phyloP scores from a whole-genome alignment of 2,329 filamentous ascomycete species.

The Thermothelomyces thermophilus region DNA sequence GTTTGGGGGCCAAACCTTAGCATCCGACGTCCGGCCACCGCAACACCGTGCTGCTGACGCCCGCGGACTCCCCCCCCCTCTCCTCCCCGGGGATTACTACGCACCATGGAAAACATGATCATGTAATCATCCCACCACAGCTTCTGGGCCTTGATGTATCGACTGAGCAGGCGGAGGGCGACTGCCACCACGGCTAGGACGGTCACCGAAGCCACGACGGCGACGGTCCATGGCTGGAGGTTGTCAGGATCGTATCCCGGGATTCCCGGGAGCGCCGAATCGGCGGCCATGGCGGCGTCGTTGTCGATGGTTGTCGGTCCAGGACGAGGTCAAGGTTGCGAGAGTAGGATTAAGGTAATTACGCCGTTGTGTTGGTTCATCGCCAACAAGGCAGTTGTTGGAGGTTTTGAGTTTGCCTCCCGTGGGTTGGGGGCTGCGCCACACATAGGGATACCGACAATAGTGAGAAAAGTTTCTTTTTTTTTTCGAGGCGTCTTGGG shows the following conservation, averaged over 20 bases:
- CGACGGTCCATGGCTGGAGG: slow-evolving; percentile 38
- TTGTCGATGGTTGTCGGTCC: neutral
- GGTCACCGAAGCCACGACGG: slow-evolving; percentile 37
- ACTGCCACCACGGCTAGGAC: slow-evolving; percentile 35
- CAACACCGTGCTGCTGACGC: no score
- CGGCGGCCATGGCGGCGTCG: slow-evolving; percentile 4
- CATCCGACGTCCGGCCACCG: no score
- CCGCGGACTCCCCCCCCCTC: no score
- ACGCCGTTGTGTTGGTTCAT: no score
- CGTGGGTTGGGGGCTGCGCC: no score
- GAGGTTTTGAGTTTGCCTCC: no score
- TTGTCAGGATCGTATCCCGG: slow-evolving; percentile 31
- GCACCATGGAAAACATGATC: slow-evolving; percentile 43
- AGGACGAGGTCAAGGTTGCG: neutral
- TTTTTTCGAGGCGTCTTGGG: neutral
- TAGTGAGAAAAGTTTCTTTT: neutral
- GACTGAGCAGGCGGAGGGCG: slow-evolving; percentile 35
- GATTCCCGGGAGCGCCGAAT: slow-evolving; percentile 22
- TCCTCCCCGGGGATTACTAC: slow-evolving; percentile 1
- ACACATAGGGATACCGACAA: neutral
- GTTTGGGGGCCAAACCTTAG: no score
- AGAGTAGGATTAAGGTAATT: no score
- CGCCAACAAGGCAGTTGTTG: no score
- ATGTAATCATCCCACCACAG: slow-evolving; percentile 48
- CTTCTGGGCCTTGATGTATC: slow-evolving; percentile 36